A percentile compares a stretch with the other conserved stretches of the same genome.
Conservation (phyloP, 1,284 basidiomycete species). For the Cryptococcus sp. region DNA sequence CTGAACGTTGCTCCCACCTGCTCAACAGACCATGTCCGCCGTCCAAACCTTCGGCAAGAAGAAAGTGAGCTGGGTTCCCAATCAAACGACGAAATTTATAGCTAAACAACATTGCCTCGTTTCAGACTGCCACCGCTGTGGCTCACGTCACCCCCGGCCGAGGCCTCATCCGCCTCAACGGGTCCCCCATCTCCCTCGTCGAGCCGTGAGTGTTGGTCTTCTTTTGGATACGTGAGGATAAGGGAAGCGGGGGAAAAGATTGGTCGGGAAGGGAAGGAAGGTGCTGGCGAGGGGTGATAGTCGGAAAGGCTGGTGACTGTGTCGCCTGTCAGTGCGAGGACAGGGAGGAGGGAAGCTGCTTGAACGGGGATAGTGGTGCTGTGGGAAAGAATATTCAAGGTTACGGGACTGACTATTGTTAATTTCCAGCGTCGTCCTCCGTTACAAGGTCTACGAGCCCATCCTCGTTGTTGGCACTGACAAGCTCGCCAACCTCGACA, state of each 20-base stretch:
- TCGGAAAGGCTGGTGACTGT: neutral
- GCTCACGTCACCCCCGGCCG: slow-evolving; percentile 95
- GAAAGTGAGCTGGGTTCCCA: slow-evolving; percentile 64
- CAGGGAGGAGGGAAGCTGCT: neutral
- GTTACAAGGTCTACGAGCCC: slow-evolving; percentile 98
- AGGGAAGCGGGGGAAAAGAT: neutral
- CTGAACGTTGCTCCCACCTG: no score
- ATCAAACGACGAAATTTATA: neutral
- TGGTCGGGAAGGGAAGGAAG: neutral
- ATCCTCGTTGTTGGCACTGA: slow-evolving; percentile 87
- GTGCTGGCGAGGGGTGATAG: neutral
- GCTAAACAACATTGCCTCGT: neutral
- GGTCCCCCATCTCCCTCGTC: slow-evolving; percentile 92
- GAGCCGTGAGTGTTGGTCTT: slow-evolving; percentile 61
- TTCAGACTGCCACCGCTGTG: slow-evolving; percentile 91
- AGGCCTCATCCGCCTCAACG: slow-evolving; percentile 96
- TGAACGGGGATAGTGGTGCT: neutral
- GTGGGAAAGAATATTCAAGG: neutral
- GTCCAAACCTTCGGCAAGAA: slow-evolving; percentile 99
- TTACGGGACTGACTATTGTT: slow-evolving; percentile 8
- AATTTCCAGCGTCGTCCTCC: slow-evolving; percentile 70
- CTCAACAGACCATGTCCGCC: slow-evolving; percentile 55
- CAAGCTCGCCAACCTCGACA: slow-evolving; percentile 81
- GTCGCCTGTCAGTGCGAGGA: neutral
- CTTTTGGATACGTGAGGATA: neutral